phyloP scores from a whole-genome alignment of 805 yeast species.

The Starmerella vaccinii region DNA sequence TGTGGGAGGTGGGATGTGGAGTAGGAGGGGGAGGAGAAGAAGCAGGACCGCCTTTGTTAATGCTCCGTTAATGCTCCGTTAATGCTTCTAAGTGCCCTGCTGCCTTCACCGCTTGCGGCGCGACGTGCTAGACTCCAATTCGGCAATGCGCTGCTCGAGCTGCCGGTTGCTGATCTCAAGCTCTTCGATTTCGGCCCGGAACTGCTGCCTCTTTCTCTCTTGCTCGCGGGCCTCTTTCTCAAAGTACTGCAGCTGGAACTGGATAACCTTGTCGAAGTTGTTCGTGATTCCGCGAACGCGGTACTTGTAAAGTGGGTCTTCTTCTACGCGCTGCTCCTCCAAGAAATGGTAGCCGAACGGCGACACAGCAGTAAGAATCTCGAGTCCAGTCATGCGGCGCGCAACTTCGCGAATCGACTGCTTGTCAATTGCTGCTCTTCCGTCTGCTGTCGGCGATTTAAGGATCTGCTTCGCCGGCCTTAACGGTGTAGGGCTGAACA shows the following conservation, averaged over 20 bases:
- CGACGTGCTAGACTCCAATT: conserved; percentile 6
- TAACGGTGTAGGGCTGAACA: not conserved
- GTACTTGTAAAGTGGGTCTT: conserved; percentile 18
- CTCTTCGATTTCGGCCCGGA: conserved; percentile 12
- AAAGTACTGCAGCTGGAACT: conserved; percentile 82
- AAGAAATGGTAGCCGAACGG: conserved; percentile 13
- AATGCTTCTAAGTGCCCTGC: no score
- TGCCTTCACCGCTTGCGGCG: conserved; percentile 5
- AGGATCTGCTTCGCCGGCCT: not conserved
- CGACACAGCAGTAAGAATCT: conserved; percentile 15
- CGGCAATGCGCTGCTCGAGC: conserved; percentile 13
- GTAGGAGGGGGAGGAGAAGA: no score
- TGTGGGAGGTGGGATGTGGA: no score
- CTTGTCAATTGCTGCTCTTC: not conserved
- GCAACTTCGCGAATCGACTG: not conserved
- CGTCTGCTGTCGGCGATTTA: not conserved
- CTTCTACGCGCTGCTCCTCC: conserved; percentile 8
- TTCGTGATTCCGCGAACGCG: conserved; percentile 25
- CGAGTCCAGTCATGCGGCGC: conserved; percentile 9
- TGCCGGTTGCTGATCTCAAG: conserved; percentile 56
- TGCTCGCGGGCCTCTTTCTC: conserved; percentile 88
- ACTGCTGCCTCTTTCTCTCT: conserved; percentile 58
- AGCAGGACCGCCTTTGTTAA: no score
- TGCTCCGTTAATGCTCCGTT: no score
- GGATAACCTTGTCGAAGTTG: conserved; percentile 76